Base-by-base conservation (phyloP, 352 stramenopile species). In the Pythium aquatile region DNA sequence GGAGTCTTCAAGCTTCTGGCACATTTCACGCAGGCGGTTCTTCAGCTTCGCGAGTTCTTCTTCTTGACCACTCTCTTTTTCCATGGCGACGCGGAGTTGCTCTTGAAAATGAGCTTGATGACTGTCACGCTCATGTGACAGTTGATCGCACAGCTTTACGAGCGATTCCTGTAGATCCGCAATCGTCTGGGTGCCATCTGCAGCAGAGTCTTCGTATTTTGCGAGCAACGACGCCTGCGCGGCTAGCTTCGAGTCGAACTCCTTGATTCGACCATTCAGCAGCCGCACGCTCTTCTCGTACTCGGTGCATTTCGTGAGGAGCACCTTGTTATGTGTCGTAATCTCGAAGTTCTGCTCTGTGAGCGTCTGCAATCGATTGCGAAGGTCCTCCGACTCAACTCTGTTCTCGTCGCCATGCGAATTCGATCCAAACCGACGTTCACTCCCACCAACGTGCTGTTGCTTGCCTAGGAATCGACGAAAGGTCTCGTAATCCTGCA, bases 111-210 rank as follows among this genome's bases (percentile, higher is more conserved):
- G 39, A 1, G 52, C 35, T 24, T 54, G 37, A 37, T 77, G 49
- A 2, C 66, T 29, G 0, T 57, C 47, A 13, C 73, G 60, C 42
- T 83, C 75, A 4, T 55, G 26, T n/a, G 71, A 55, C 16, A 78
- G 47, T 35, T 83, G 69, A 35, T 74, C 48, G 44, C 70, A 77
- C 1, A 81, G 39, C 11, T 65, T 64, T 5, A 72, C 48, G 1
- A 83, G 64, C 0, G 76, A 81, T 35, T 78, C 68, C 63, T 83
- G 73, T 8, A 83, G 48, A 3, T 68, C 63, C 16, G 74, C 68
- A 30, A 83, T 81, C 9, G 73, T 78, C 57, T 78, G 40, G 0
- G 73, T 79, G 5, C 76, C 76, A 52, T 76, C 70, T 24, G 47
- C 33, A 8, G 73, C 66, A 35, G 73, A 81, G 26, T 61, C 57